Base-by-base conservation (phyloP, 768 basidiomycete genomes). In the Russula lepida region DNA sequence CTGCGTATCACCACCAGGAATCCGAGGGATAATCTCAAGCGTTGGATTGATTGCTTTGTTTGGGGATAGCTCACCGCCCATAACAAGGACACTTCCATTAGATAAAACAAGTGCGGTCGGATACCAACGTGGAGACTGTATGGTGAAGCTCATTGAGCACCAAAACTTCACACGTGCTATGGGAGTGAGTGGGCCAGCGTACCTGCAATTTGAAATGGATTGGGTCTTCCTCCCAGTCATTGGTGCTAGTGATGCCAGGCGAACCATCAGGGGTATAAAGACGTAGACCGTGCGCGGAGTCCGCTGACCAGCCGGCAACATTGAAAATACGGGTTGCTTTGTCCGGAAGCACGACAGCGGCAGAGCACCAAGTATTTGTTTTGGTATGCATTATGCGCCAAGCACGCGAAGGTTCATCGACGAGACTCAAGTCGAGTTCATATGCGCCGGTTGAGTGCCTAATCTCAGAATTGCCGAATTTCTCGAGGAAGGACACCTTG, bases 401-500 rank as follows among this genome's bases (percentile, higher is more conserved):
- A 11, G 87, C 81, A 56, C 71, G 63, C 13, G 47, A 12, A 54
- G 74, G 75, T 27, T 78, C 72, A 62, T 76, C 62, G 0, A 75
- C 76, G 41, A 90, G 74, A 33, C 77, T 83, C 43, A 84, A 69
- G 67, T 91, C 89, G 27, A 92, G 75, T 64, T 92, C 89, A 64
- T 89, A 90, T 1, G 87, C 88, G 9, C 88, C 89, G 17, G 89
- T 89, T 4, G 84, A 78, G 70, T 89, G 89, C 3, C 69, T 60
- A 58, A 76, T 83, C 37, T 81, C 81, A 58, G 78, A 78, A 25
- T 88, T 89, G 12, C 86, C 85, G 4, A 55, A 73, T 70, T 91
- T 92, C 71, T 92, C 89, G 6, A 91, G 74, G 74, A 91, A 88
- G 1, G 84, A 80, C 51, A 91, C 84, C 68, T 91, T 92, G 76